A percentile compares a stretch with the other conserved stretches of the same genome.
Conservation (phyloP, 441 rosid species). For the Brassica hybrid region DNA sequence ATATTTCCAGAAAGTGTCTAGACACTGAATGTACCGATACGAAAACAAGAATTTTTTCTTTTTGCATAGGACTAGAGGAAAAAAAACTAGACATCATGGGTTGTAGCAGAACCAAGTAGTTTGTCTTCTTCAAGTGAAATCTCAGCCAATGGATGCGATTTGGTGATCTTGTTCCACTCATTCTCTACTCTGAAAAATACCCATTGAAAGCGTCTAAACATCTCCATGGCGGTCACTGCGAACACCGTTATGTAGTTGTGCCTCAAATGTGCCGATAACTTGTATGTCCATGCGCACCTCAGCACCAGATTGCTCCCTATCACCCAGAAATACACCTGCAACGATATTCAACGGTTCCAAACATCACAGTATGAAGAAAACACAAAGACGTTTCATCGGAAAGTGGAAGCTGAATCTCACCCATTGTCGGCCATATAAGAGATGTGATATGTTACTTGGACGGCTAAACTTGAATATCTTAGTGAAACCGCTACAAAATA, state of each 20-base stretch:
- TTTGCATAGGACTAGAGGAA: conserved; percentile 37
- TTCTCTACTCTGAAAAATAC: conserved; percentile 76
- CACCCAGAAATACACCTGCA: conserved; percentile 76
- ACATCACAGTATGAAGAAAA: not conserved
- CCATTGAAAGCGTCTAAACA: conserved; percentile 74
- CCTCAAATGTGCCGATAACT: conserved; percentile 73
- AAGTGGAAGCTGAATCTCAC: conserved; percentile 44
- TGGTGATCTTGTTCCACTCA: conserved; percentile 76
- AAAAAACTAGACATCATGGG: conserved; percentile 49
- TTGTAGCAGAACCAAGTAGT: conserved; percentile 51
- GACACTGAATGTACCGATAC: not conserved
- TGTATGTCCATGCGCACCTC: conserved; percentile 76
- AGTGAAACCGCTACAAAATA: conserved; percentile 58
- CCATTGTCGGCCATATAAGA: conserved; percentile 66
- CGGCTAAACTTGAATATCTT: conserved; percentile 72
- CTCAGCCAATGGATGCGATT: conserved; percentile 55
- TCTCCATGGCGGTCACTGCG: conserved; percentile 56
- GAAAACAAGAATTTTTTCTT: not conserved
- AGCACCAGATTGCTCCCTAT: conserved; percentile 71
- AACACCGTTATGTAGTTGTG: conserved; percentile 71
- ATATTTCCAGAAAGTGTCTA: conserved; percentile 2
- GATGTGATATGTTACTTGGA: conserved; percentile 49
- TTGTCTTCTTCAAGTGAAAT: conserved; percentile 61
- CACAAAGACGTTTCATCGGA: not conserved
- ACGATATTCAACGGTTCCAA: conserved; percentile 9